Evolutionary conservation across 1,139 yeast species (phyloP).

Genomic region (Hanseniaspora sp.): DNA sequence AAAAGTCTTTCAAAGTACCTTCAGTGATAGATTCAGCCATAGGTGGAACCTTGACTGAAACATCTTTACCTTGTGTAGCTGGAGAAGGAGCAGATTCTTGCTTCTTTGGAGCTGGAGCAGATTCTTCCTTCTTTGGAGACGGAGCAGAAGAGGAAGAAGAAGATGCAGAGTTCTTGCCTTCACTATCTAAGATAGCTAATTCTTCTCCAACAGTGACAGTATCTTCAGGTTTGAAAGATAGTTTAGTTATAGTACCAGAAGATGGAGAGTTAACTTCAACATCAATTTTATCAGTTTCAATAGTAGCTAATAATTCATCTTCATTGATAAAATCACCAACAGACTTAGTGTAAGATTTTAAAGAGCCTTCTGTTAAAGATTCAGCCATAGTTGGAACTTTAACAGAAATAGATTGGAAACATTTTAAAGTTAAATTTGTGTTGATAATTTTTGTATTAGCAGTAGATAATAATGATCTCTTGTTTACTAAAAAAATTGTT

Average conservation of each 20-base stretch:
- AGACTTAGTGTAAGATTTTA: slow-evolving; percentile 62
- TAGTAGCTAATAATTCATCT: slow-evolving; percentile 91
- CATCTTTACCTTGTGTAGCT: slow-evolving; percentile 22
- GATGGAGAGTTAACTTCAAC: slow-evolving; percentile 94
- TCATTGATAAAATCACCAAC: slow-evolving; percentile 82
- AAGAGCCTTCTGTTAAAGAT: slow-evolving; percentile 94
- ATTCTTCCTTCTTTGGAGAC: slow-evolving; percentile 26
- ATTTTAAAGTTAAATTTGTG: slow-evolving; percentile 5
- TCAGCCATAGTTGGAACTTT: slow-evolving; percentile 99
- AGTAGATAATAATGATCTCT: neutral
- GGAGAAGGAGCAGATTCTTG: slow-evolving; percentile 3
- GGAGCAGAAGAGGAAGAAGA: slow-evolving; percentile 42
- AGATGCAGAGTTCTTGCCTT: slow-evolving; percentile 64
- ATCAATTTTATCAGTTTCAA: slow-evolving; percentile 96
- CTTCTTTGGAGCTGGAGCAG: slow-evolving; percentile 10
- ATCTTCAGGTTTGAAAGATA: slow-evolving; percentile 75
- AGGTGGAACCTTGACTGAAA: slow-evolving; percentile 69
- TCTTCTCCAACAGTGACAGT: slow-evolving; percentile 97
- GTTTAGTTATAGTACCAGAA: slow-evolving; percentile 78
- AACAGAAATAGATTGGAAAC: slow-evolving; percentile 38
- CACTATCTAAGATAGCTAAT: slow-evolving; percentile 62
- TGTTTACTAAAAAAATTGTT: neutral
- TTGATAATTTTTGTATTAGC: neutral
- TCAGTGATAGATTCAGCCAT: slow-evolving; percentile 94
- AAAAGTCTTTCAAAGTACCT: slow-evolving; percentile 70